These are phyloP conservation scores for Mycena citricolor DNA, from an alignment of 1,284 basidiomycete genomes.

Conservation along the genomic window DNA sequence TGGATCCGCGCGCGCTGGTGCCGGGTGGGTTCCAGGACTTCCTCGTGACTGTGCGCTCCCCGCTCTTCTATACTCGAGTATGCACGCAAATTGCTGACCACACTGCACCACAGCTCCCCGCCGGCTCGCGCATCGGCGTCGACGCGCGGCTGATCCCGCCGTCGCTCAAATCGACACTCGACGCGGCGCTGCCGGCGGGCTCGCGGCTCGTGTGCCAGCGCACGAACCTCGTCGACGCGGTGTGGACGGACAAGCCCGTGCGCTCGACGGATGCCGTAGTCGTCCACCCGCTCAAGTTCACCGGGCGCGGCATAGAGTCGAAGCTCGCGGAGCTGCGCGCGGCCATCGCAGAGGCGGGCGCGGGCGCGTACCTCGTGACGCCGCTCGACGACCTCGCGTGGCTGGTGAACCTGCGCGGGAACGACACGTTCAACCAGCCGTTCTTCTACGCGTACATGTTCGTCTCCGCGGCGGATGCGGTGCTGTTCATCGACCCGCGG, in stretches of 20 bases:
- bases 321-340: constrained; percentile 20
- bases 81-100: neutral
- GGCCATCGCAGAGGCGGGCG: constrained; percentile 6
- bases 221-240: constrained; percentile 16
- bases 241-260: constrained; percentile 11
- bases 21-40: constrained; percentile 21
- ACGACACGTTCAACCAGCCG: constrained; percentile 22
- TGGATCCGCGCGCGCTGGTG: constrained; percentile 20
- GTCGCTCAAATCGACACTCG: constrained; percentile 14
- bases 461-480: constrained; percentile 13
- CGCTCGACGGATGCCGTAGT: constrained; percentile 18
- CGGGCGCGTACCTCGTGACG: constrained; percentile 22
- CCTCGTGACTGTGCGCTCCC: constrained; percentile 8
- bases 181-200: constrained; percentile 16
- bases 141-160: constrained; percentile 22
- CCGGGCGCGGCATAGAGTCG: constrained; percentile 17
- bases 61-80: neutral
- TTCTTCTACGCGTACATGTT: constrained; percentile 23
- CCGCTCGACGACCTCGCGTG: constrained; percentile 22
- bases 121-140: constrained; percentile 21
- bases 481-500: constrained; percentile 20
- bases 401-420: constrained; percentile 21
- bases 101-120: constrained; percentile 18
- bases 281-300: constrained; percentile 21
- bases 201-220: constrained; percentile 15